A percentile compares a stretch with the other conserved stretches of the same genome.
Conservation (phyloP, 1,139 yeast genomes). For the Magnusiomyces fungicola region DNA sequence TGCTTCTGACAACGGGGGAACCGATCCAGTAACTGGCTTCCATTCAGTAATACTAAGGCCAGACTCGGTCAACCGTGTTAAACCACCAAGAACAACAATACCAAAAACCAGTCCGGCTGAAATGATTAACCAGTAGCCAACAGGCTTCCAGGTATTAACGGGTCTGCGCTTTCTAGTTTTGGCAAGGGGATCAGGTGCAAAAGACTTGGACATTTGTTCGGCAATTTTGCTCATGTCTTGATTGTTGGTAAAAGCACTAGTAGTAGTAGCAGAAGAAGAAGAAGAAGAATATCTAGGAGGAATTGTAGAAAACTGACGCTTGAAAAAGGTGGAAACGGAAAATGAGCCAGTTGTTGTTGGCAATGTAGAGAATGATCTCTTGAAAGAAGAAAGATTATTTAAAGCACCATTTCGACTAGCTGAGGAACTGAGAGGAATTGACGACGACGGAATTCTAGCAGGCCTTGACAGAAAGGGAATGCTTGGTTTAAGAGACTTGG, state of each 20-base stretch:
- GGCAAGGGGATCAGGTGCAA: constrained; percentile 14
- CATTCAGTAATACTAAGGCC: constrained; percentile 97
- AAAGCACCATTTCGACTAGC: neutral
- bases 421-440: neutral
- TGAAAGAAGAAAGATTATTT: neutral
- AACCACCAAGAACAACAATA: constrained; percentile 92
- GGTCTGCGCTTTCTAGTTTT: constrained; percentile 21
- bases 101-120: constrained; percentile 89
- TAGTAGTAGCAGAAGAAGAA: too few species aligned
- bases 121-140: constrained; percentile 88
- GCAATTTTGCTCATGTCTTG: constrained; percentile 9
- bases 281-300: constrained; percentile 7
- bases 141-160: constrained; percentile 33
- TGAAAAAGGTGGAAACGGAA: neutral
- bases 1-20: constrained; percentile 73
- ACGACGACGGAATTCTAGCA: neutral
- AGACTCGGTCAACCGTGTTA: constrained; percentile 90
- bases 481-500: neutral
- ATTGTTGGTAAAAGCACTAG: constrained; percentile 7
- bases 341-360: neutral
- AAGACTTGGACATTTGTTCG: constrained; percentile 15
- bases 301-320: constrained; percentile 13
- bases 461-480: neutral
- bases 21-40: constrained; percentile 93
- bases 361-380: neutral